phyloP scores from a whole-genome alignment of 352 stramenopile genomes.

The Phytophthora pinifolia region DNA sequence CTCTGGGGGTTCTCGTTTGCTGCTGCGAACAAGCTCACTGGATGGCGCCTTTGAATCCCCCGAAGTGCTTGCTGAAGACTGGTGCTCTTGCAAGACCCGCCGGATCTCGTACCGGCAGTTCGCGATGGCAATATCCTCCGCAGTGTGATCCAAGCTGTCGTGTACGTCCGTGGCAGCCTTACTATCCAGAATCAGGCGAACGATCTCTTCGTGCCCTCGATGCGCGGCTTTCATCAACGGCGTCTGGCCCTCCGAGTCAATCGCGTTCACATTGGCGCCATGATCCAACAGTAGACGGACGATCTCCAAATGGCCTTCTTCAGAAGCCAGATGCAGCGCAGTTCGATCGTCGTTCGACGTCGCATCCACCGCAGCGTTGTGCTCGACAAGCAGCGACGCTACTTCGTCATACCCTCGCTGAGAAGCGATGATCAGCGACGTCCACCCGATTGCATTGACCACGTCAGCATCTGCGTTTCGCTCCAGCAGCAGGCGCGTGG shows the following conservation, averaged over 20 bases:
- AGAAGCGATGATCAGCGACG: constrained; percentile 8
- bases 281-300: constrained; percentile 9
- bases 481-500: background rate
- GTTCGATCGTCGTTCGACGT: background rate
- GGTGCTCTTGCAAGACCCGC: background rate
- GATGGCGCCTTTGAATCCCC: too few relatives aligned
- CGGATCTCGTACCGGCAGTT: constrained; percentile 10
- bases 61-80: background rate
- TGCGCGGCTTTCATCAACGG: constrained; percentile 14
- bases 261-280: constrained; percentile 3
- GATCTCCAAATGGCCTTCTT: constrained; percentile 13
- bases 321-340: constrained; percentile 2
- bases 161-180: background rate
- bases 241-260: constrained; percentile 1
- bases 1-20: background rate
- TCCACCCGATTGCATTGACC: constrained; percentile 3
- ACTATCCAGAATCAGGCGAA: constrained; percentile 11
- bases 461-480: background rate
- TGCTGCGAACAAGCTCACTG: background rate
- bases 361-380: background rate
- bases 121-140: constrained; percentile 4
- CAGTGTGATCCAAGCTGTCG: constrained; percentile 3
- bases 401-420: constrained; percentile 10
- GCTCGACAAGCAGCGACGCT: constrained; percentile 8
- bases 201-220: constrained; percentile 14